A percentile compares a stretch with the other conserved stretches of the same genome.
These are phyloP conservation scores for Corymbia citriodora DNA, from an alignment of 441 rosid genomes.

Conservation along the genomic window DNA sequence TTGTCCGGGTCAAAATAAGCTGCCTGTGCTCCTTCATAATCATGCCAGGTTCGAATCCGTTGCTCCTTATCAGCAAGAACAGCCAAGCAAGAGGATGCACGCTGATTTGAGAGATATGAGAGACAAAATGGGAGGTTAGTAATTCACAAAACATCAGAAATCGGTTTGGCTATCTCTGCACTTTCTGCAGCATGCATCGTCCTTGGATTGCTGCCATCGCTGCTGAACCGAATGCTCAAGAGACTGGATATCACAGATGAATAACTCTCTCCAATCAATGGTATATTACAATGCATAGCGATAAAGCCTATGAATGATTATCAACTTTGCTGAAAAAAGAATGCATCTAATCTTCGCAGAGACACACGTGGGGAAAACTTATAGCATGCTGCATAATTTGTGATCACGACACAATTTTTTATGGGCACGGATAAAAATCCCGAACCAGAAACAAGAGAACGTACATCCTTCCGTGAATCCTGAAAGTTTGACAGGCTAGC, in stretches of 20 bases:
- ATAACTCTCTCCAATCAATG: background rate
- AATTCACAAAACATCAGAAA: background rate
- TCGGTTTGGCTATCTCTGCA: background rate
- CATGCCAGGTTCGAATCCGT: background rate
- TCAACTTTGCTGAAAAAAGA: background rate
- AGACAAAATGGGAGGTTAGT: background rate
- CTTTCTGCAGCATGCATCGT: background rate
- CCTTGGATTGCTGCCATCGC: background rate
- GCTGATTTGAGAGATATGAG: background rate
- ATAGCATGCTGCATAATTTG: background rate
- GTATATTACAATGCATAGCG: background rate
- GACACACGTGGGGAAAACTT: background rate
- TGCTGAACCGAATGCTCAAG: background rate
- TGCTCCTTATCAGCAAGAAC: accelerated
- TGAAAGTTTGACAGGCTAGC: background rate
- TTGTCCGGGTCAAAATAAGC: background rate
- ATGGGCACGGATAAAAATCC: accelerated
- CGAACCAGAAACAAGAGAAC: background rate
- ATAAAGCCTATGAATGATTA: background rate
- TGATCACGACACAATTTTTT: background rate
- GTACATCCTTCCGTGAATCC: background rate
- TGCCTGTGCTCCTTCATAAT: background rate
- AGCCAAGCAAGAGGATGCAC: background rate
- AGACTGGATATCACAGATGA: background rate
- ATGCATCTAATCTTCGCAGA: background rate